Percentiles rank a stretch among this genome's conserved stretches.
phyloP scores from a whole-genome alignment of 2,329 filamentous ascomycete species.

The Pleomassaria siparia region DNA sequence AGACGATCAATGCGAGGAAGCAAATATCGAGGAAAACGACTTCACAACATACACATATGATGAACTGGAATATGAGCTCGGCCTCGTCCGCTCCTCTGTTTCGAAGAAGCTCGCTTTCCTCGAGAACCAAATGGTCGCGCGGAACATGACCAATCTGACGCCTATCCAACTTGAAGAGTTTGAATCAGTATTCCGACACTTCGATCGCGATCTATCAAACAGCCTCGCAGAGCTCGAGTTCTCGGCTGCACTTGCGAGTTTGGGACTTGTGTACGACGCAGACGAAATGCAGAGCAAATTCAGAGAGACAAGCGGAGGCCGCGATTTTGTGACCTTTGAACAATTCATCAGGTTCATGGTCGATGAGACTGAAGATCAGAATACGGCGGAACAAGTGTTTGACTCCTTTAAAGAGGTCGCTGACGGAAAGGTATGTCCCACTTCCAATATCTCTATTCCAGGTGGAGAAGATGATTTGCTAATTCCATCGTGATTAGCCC shows the following conservation, averaged over 20 bases:
- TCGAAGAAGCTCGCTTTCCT: constrained; percentile 96
- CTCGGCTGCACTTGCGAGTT: constrained; percentile 88
- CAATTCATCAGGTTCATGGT: constrained; percentile 99
- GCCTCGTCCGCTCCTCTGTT: constrained; percentile 86
- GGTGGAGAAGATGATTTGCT: background rate
- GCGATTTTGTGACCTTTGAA: constrained; percentile 87
- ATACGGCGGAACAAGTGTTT: constrained; percentile 97
- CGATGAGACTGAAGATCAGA: constrained; percentile 97
- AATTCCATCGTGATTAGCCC: constrained; percentile 52
- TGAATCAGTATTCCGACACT: constrained; percentile 96
- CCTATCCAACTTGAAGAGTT: constrained; percentile 98
- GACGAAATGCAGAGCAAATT: constrained; percentile 98
- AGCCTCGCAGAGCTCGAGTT: constrained; percentile 92
- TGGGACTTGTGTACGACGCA: constrained; percentile 94
- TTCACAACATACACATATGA: constrained; percentile 99
- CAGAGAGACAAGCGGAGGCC: constrained; percentile 76
- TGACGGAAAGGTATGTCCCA: constrained; percentile 75
- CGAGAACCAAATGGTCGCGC: constrained; percentile 97
- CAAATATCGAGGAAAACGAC: constrained; percentile 99
- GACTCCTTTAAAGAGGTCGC: constrained; percentile 97
- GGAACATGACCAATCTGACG: constrained; percentile 98
- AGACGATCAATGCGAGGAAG: constrained; percentile 87
- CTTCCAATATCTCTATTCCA: background rate
- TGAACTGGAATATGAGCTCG: constrained; percentile 89
- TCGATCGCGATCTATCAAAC: constrained; percentile 91